Percentiles rank a stretch among this genome's conserved stretches.
Conservation (phyloP, 2,329 filamentous ascomycete species). For the Pseudogymnoascus sp. region DNA sequence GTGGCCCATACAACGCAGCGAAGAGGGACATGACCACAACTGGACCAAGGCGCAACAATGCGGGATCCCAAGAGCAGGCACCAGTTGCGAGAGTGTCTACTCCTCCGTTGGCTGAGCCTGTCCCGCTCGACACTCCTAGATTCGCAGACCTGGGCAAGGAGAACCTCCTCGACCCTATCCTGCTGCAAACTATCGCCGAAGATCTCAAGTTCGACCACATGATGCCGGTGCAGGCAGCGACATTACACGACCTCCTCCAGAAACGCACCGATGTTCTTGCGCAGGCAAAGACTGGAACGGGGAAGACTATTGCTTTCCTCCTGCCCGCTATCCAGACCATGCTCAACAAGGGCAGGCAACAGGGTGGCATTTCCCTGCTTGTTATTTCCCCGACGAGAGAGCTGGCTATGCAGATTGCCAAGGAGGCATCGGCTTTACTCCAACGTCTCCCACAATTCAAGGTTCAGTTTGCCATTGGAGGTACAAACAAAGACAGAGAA, state of each 20-base stretch:
- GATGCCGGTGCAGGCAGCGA: conserved; percentile 85
- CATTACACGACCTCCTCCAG: conserved; percentile 70
- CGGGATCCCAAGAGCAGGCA: neutral
- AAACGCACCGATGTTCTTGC: conserved; percentile 64
- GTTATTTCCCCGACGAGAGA: conserved; percentile 75
- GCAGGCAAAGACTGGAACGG: conserved; percentile 93
- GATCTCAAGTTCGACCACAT: conserved; percentile 74
- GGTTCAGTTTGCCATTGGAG: conserved; percentile 78
- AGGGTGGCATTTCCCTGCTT: conserved; percentile 57
- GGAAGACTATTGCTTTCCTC: conserved; percentile 92
- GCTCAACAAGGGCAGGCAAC: conserved; percentile 36
- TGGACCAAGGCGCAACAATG: conserved; percentile 9
- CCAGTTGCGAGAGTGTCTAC: conserved; percentile 23
- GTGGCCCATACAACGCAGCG: neutral
- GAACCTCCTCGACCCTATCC: conserved; percentile 37
- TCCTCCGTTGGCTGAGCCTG: conserved; percentile 31
- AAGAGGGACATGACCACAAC: conserved; percentile 8
- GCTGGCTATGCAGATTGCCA: conserved; percentile 71
- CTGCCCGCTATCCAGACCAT: conserved; percentile 72
- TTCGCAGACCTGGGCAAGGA: conserved; percentile 40
- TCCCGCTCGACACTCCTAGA: conserved; percentile 38
- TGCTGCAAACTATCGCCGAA: conserved; percentile 53
- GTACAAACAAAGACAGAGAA: conserved; percentile 67
- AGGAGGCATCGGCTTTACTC: conserved; percentile 53
- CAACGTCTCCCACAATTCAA: conserved; percentile 31